Evolutionary conservation across 1,284 basidiomycete species (phyloP), one percentile per base, ranked within the genome.

Genomic region (Athelia sp.): DNA sequence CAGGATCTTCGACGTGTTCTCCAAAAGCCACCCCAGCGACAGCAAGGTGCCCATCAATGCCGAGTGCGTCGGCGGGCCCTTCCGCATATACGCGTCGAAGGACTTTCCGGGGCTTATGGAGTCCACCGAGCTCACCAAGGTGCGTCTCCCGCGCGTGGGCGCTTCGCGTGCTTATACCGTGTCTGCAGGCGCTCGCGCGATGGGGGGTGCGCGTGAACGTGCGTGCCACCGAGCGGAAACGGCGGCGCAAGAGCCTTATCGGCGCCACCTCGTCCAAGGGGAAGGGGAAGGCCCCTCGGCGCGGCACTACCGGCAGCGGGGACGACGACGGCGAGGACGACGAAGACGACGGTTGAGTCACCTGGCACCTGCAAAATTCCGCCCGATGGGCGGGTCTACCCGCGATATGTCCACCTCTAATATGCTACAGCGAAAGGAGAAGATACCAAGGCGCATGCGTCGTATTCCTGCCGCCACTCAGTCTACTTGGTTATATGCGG

Each of bases 1-100:
- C 58, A 72, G 84, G 11, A 75, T 77, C 54, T 87, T 87, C 55
- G 83, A 87, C 59, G 68, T 87, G 32, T 82, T 81, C 62, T 80
- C 79, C 46, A 56, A 50, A 14, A 26, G 36, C 21, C 10, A n/a
- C 18, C 51, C 58, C n/a, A 52, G 56, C 18, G 58, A 52, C 40
- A 29, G 4, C 26, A 47, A 56, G 18, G 59, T 59, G 23, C 62
- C 70, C 11, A 59, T 69, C 43, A 62, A 67, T 43, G 69, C 71
- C 18, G 70, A 72, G 49, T 63, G 69, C 15, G 69, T 68, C 51
- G 72, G 74, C 4, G 68, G 67, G 3, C 59, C 63, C 9, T 75
- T 76, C 59, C 62, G 63, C 38, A 68, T 76, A 11, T 71, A 68
- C 52, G 70, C 68, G 2, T 71, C 69, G 2, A 65, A 70, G 49